Percentiles rank a stretch among this genome's conserved stretches.
These are phyloP conservation scores for Whalleya microplaca DNA, from an alignment of 2,329 filamentous ascomycete genomes.

Conservation along the genomic window DNA sequence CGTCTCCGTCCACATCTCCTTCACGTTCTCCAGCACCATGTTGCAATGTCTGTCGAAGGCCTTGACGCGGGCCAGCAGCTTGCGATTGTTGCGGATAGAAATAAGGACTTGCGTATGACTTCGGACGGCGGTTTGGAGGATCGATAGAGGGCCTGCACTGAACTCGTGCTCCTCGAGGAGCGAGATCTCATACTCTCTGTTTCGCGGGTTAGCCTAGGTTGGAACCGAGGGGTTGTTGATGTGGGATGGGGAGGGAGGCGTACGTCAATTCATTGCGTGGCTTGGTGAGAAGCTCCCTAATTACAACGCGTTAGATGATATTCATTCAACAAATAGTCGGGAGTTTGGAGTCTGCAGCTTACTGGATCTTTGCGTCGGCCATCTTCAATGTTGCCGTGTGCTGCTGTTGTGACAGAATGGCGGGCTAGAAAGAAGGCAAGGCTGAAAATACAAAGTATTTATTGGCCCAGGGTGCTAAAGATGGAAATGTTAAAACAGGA, in stretches of 20 bases:
- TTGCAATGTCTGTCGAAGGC: conserved; percentile 99
- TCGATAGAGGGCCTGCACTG: conserved; percentile 80
- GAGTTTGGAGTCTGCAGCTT: conserved; percentile 32
- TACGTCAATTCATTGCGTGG: conserved; percentile 90
- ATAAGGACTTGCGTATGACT: conserved; percentile 96
- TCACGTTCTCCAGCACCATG: conserved; percentile 96
- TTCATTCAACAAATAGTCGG: conserved; percentile 1
- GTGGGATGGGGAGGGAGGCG: conserved; percentile 41
- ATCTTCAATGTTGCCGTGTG: conserved; percentile 22
- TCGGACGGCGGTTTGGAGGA: conserved; percentile 95
- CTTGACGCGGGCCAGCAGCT: conserved; percentile 95
- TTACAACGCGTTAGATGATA: conserved; percentile 35
- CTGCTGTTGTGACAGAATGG: conserved; percentile 9
- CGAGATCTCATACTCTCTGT: conserved; percentile 58
- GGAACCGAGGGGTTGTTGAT: conserved; percentile 7
- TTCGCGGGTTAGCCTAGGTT: conserved; percentile 33
- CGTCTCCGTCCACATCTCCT: conserved; percentile 99
- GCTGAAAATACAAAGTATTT: too few species aligned
- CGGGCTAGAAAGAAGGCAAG: neutral
- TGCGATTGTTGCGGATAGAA: conserved; percentile 97
- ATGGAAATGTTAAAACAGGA: neutral
- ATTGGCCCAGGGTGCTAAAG: neutral
- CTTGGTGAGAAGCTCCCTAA: conserved; percentile 86
- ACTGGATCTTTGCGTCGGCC: conserved; percentile 68
- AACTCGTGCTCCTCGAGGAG: conserved; percentile 77